A percentile compares a stretch with the other conserved stretches of the same genome.
These are phyloP conservation scores for Vaccinium macrocarpon DNA, from an alignment of 148 eudicot species.

Conservation along the genomic window DNA sequence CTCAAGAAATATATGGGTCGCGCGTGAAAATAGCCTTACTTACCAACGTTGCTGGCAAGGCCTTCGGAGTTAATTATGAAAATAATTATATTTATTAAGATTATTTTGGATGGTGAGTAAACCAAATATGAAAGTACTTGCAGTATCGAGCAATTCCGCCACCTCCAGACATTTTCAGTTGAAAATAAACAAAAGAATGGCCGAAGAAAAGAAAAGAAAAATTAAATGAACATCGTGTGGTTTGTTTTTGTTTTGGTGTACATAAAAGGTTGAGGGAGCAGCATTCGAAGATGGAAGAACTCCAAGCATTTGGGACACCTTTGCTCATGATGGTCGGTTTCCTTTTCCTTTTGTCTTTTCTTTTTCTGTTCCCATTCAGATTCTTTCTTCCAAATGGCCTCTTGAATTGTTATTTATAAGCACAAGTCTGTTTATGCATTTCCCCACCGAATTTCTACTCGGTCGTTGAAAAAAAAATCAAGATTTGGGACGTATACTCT, in stretches of 20 bases:
- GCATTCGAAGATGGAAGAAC: constrained; percentile 46
- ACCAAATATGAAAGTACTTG: too few species aligned
- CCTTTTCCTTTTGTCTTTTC: background rate
- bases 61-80: too few species aligned
- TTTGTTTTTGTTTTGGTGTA: background rate
- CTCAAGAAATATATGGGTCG: too few species aligned
- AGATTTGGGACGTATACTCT: background rate
- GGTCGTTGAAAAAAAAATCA: background rate
- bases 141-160: too few species aligned
- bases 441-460: background rate
- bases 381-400: too few species aligned
- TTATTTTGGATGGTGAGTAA: too few species aligned
- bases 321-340: constrained; percentile 35
- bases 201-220: background rate
- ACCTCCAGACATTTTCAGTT: too few species aligned
- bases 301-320: constrained; percentile 46
- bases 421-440: background rate
- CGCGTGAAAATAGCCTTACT: too few species aligned
- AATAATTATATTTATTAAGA: too few species aligned
- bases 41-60: too few species aligned
- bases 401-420: too few species aligned
- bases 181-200: too few species aligned
- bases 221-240: background rate
- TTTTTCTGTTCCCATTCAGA: background rate
- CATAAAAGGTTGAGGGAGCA: constrained; percentile 39